phyloP scores from a whole-genome alignment of 2,329 filamentous ascomycete species.

The Sphaerulina musiva region DNA sequence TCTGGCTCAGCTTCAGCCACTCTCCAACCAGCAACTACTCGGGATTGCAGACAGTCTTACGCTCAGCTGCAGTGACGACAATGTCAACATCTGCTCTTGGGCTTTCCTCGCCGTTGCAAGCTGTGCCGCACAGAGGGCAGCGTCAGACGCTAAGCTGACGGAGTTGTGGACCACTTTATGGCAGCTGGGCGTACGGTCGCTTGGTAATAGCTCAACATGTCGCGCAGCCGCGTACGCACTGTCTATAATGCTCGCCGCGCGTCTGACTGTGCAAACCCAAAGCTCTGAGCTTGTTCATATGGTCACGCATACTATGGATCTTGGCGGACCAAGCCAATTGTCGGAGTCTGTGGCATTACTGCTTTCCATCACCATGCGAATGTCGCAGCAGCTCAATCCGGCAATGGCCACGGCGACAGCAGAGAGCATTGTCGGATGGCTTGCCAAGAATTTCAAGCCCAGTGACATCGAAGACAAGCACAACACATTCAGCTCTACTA shows the following conservation, averaged over 20 bases:
- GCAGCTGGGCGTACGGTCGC: constrained; percentile 64
- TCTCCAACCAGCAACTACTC: constrained; percentile 22
- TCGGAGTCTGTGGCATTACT: constrained; percentile 73
- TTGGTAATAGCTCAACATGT: constrained; percentile 64
- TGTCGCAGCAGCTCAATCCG: constrained; percentile 61
- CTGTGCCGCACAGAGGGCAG: constrained; percentile 42
- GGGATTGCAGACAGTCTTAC: constrained; percentile 14
- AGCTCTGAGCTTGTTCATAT: constrained; percentile 64
- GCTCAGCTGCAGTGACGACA: constrained; percentile 54
- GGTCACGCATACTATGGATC: constrained; percentile 68
- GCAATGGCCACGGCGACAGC: constrained; percentile 61
- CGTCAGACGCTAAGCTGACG: constrained; percentile 40
- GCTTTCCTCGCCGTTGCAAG: constrained; percentile 72
- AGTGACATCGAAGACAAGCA: constrained; percentile 54
- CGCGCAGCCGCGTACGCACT: constrained; percentile 72
- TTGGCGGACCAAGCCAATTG: constrained; percentile 70
- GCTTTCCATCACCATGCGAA: constrained; percentile 62
- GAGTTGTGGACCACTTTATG: constrained; percentile 65
- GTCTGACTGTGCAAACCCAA: constrained; percentile 60
- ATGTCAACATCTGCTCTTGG: constrained; percentile 64
- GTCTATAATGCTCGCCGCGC: constrained; percentile 57
- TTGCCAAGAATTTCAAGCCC: constrained; percentile 74
- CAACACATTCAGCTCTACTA: constrained; percentile 59
- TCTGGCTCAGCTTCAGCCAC: constrained; percentile 34
- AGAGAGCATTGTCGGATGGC: constrained; percentile 71